Evolutionary conservation across 495 filamentous ascomycete species (phyloP), one percentile per base, ranked within the genome.

Genomic region (Thermochaetoides thermophila): DNA sequence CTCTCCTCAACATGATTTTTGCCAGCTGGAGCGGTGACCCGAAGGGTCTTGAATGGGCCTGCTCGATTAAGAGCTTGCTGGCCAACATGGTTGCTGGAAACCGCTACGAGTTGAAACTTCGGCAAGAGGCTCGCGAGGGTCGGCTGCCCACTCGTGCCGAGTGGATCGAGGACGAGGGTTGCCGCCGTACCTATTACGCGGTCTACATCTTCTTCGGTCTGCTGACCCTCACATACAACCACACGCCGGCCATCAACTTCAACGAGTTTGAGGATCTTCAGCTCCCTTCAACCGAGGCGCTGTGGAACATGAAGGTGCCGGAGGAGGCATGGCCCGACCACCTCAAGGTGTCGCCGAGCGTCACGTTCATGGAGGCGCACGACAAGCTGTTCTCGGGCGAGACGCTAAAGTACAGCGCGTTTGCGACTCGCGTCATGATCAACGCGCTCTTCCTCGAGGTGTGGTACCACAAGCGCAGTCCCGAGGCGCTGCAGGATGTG

Each of bases 141-240:
- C 66, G 67, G 17, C 66, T 66, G 38, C 81, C 84, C 7, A 81
- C 69, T 29, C 79, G 86, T 23, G 75, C 84, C 33, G 83, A 96
- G 50, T 97, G 89, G 89, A 76, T 96, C 37, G 84, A 89, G 49
- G 89, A 97, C 49, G 89, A 97, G 51, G 84, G 85, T 14, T 93
- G 91, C 63, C 74, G 86, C 34, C 82, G 89, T 28, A 96, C 89
- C 2, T 97, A 96, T 62, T 97, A 85, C 45, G 89, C 89, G n/a
- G 87, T 96, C 35, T 96, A 96, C 59, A 86, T 97, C 60, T 97
- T 96, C 73, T 96, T 96, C 49, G 89, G 89, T 37, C 71, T 96
- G 51, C 62, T 97, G 39, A 97, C 89, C 6, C 56, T 97, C 45
- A 92, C 87, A 2, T 97, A 87, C 69, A 95, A 97, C 57, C 89